Evolutionary conservation across 2,329 filamentous ascomycete species (phyloP).

Genomic region (Pseudopithomyces maydicus): DNA sequence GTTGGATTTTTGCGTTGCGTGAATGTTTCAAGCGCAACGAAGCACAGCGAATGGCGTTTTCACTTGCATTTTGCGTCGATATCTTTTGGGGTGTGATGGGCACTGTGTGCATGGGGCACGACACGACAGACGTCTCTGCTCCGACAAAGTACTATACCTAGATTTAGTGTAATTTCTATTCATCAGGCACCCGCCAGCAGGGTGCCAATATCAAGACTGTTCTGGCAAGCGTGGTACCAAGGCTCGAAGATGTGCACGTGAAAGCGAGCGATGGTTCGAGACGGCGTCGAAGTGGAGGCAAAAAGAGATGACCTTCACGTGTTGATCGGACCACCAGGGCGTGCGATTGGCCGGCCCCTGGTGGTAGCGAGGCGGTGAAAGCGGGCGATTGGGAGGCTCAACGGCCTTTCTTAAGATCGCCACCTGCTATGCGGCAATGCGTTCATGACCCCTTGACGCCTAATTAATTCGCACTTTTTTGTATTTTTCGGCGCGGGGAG

Average conservation of each 20-base stretch:
- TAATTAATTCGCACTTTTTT: background rate
- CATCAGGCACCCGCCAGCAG: background rate
- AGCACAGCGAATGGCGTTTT: slow-evolving; percentile 6
- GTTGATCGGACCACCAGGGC: slow-evolving; percentile 19
- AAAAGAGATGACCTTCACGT: slow-evolving; percentile 38
- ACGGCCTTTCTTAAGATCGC: slow-evolving; percentile 31
- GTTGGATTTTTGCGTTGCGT: background rate
- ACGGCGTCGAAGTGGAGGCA: background rate
- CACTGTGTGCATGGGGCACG: background rate
- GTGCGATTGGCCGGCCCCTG: slow-evolving; percentile 23
- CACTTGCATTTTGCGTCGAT: background rate
- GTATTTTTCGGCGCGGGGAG: background rate
- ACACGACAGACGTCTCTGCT: background rate
- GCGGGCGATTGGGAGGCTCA: slow-evolving; percentile 5
- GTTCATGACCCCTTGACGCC: background rate
- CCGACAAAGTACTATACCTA: background rate
- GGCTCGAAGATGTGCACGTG: background rate
- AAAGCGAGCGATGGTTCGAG: slow-evolving; percentile 21
- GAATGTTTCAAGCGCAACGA: background rate
- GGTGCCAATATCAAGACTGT: background rate
- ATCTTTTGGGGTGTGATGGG: background rate
- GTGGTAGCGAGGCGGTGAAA: slow-evolving; percentile 24
- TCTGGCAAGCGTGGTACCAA: background rate
- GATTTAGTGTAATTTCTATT: slow-evolving; percentile 5
- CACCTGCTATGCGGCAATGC: background rate